Percentiles rank a stretch among this genome's conserved stretches.
Evolutionary conservation across 495 filamentous ascomycete species (phyloP).

Genomic region (Neurospora tetraspora): DNA sequence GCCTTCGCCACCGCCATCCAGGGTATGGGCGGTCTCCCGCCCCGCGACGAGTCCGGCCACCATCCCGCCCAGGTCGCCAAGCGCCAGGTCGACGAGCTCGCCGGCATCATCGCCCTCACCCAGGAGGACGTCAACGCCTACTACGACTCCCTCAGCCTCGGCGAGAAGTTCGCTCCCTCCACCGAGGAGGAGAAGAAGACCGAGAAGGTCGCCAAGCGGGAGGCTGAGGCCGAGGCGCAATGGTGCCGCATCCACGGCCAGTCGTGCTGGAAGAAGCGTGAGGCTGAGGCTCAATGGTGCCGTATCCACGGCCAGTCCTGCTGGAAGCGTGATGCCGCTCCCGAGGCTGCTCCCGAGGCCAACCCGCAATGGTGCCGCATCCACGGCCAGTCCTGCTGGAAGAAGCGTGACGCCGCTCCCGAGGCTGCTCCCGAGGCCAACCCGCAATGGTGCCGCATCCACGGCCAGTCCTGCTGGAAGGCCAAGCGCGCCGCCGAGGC

Average conservation of each 20-base stretch:
- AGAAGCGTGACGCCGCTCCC: neutral
- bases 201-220: conserved; percentile 11
- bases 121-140: conserved; percentile 16
- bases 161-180: conserved; percentile 1
- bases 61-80: conserved; percentile 12
- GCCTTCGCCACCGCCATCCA: conserved; percentile 22
- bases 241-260: conserved; percentile 19
- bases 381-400: conserved; percentile 20
- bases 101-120: conserved; percentile 16
- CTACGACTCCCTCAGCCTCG: conserved; percentile 14
- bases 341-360: conserved; percentile 4
- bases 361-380: conserved; percentile 17
- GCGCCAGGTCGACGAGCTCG: conserved; percentile 21
- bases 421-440: conserved; percentile 7
- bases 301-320: conserved; percentile 16
- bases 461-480: conserved; percentile 23
- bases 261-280: conserved; percentile 29
- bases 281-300: conserved; percentile 12
- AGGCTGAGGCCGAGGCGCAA: conserved; percentile 12
- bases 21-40: conserved; percentile 3
- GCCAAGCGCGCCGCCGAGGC: conserved; percentile 25
- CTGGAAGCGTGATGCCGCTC: conserved; percentile 5
- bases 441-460: conserved; percentile 15
- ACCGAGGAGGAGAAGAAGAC: conserved; percentile 3
- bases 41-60: conserved; percentile 11